Evolutionary conservation across 148 eudicot species (phyloP), one percentile per base, ranked within the genome.

Genomic region (Vaccinium macrocarpon): DNA sequence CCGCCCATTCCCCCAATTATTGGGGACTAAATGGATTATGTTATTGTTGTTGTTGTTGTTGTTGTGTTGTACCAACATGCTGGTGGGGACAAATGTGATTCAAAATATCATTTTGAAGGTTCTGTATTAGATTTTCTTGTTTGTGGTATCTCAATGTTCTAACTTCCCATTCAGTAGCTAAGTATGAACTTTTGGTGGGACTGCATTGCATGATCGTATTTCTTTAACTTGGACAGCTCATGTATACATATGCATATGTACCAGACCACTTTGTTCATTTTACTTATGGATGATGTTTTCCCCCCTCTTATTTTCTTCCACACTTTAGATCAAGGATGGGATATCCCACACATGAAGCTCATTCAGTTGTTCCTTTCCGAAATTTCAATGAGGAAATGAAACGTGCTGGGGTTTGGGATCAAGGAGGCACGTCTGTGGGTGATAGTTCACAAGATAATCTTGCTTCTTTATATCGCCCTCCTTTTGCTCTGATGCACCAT

Each of bases 401-500:
- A 80, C 91, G 76, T 70, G 88, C 96, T 27, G 93, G 88, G 35
- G 88, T 96, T 18, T 95, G 98, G 98, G 95, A 92, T 23, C 88
- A 93, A 92, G 94, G 92, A 84, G 91, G 94, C 82, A 48, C 96
- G 27, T 91, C 99, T 35, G 86, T 85, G 9, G 86, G 85, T 57
- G 95, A 93, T 81, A 91, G 86, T 81, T 79, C 95, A 68, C 93
- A 83, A 85, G 95, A 95, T 86, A 95, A 92, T 90, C 99, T 97
- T 79, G 99, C 99, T 82, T 90, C 98, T 81, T 85, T 97, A 76
- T 97, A 92, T 82, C 92, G 98, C 50, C 98, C 97, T 85, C 99
- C 99, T 57, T 94, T 95, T 88, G 95, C 85, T 82, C 82, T 97
- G 82, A 95, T 97, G 96, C 89, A 82, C 86, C 93, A 88, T 81